Evolutionary conservation across 371 early-diverging fungal genomes (phyloP), one percentile per base, ranked within the genome.

Genomic region (Funneliformis caledonium): DNA sequence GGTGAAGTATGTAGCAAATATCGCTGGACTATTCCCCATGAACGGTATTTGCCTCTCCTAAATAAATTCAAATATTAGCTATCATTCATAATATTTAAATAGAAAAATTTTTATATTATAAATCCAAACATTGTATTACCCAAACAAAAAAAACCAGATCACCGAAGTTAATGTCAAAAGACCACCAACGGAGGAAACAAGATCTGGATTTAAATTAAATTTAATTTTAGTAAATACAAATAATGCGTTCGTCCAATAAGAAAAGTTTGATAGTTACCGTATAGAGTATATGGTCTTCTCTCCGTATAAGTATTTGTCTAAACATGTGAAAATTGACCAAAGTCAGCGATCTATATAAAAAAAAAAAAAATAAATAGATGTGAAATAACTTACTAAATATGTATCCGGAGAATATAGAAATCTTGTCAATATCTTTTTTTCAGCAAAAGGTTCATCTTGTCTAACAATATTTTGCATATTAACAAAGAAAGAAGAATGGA

Each of bases 1-100:
- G 74, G 74, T 4, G 74, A 73, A 73, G 26, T 73, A 12, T 33
- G 74, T 10, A 73, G 31, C 3, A 73, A 11, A 33, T 50, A 73
- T 73, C 56, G 47, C 22, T 73, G 74, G 31, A 73, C 14, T 19
- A 73, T 22, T 14, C 74, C 74, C 74, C 74, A 73, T 14, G 74
- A 73, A 22, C 48, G 16, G n/a, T 50, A 73, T 12, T 73, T 73
- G 8, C 74, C 74, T 10, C 67, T 26, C 42, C 67, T 37, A 47
- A 47, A 47, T 4, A 10, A 6, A 47, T 47, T 47, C 10, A 62
- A 9, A 9, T 9, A 7, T 47, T 47, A 47, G 7, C 11, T 6
- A 47, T 47, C 7, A 47, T 47, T 47, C 7, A 47, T 47, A 47
- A 47, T 47, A 1, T 47, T 47, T 47, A 9, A 4, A 47, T 4